Conservation (phyloP, 1,139 yeast species). For the Saccharomycopsis phalli region DNA sequence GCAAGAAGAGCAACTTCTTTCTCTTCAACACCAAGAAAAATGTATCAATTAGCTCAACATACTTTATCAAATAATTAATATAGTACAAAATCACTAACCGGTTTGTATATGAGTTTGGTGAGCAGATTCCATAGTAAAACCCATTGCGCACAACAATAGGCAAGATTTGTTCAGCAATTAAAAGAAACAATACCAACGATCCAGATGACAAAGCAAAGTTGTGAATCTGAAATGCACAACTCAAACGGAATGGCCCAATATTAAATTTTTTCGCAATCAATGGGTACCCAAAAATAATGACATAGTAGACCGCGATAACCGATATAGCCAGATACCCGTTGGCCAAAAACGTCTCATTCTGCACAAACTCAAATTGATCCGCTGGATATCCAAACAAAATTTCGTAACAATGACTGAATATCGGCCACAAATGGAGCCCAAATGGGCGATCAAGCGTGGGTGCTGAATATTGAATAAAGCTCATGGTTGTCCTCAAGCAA, state of each 20-base stretch:
- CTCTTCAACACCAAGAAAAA: slow-evolving; percentile 84
- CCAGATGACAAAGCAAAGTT: slow-evolving; percentile 65
- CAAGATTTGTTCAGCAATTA: slow-evolving; percentile 74
- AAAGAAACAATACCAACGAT: slow-evolving; percentile 57
- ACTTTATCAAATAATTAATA: slow-evolving; percentile 69
- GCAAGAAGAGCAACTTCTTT: slow-evolving; percentile 84
- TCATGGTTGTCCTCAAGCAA: too few species aligned
- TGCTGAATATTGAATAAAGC: background rate
- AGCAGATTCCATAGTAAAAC: slow-evolving; percentile 76
- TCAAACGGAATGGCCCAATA: slow-evolving; percentile 62
- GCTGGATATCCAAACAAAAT: slow-evolving; percentile 42
- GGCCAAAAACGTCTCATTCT: slow-evolving; percentile 59
- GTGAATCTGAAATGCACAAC: slow-evolving; percentile 70
- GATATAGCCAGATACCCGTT: slow-evolving; percentile 59
- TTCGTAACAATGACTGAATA: slow-evolving; percentile 56
- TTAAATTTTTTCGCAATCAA: slow-evolving; percentile 40
- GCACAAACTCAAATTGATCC: slow-evolving; percentile 61
- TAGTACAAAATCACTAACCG: slow-evolving; percentile 77
- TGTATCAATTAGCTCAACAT: slow-evolving; percentile 82
- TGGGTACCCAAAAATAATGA: slow-evolving; percentile 80
- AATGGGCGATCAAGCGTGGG: slow-evolving; percentile 81
- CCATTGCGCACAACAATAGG: slow-evolving; percentile 79
- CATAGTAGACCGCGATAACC: slow-evolving; percentile 60
- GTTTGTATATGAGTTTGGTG: slow-evolving; percentile 74
- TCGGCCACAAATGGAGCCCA: slow-evolving; percentile 85